Evolutionary conservation across 768 basidiomycete genomes (phyloP).

Genomic region (Hericium alpestre): DNA sequence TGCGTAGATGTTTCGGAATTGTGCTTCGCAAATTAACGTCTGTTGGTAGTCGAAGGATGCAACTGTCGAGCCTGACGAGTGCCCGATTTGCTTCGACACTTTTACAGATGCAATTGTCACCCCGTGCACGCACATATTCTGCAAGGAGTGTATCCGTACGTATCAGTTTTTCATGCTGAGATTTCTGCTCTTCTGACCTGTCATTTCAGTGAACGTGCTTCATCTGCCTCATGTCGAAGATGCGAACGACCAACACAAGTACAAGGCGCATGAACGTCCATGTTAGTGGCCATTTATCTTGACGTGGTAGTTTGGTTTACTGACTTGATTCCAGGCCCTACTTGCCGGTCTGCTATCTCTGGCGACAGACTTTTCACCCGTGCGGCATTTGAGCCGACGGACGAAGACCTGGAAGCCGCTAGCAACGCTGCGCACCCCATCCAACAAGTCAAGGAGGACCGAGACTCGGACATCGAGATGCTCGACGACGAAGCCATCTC

Average conservation of each 20-base stretch:
- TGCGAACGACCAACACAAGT: conserved; percentile 25
- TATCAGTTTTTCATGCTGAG: neutral
- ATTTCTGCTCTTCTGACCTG: neutral
- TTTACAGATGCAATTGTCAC: conserved; percentile 47
- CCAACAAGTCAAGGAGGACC: conserved; percentile 15
- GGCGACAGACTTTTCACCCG: conserved; percentile 40
- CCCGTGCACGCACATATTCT: conserved; percentile 51
- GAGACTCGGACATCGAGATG: conserved; percentile 24
- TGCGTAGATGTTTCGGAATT: conserved; percentile 10
- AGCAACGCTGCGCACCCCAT: neutral
- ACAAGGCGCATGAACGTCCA: conserved; percentile 35
- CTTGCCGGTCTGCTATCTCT: conserved; percentile 45
- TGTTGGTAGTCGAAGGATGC: conserved; percentile 30
- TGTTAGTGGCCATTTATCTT: conserved; percentile 28
- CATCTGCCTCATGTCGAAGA: conserved; percentile 26
- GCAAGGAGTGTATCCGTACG: conserved; percentile 47
- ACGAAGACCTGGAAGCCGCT: conserved; percentile 12
- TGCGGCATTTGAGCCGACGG: conserved; percentile 50
- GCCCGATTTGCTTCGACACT: conserved; percentile 57
- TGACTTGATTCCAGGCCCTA: conserved; percentile 32
- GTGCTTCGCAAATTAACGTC: neutral
- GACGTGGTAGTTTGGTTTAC: neutral
- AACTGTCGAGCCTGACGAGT: conserved; percentile 43
- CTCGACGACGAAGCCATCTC: conserved; percentile 9
- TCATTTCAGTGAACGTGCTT: conserved; percentile 31